phyloP scores from a whole-genome alignment of 179 eudicot species.

The Beta lomatogona region DNA sequence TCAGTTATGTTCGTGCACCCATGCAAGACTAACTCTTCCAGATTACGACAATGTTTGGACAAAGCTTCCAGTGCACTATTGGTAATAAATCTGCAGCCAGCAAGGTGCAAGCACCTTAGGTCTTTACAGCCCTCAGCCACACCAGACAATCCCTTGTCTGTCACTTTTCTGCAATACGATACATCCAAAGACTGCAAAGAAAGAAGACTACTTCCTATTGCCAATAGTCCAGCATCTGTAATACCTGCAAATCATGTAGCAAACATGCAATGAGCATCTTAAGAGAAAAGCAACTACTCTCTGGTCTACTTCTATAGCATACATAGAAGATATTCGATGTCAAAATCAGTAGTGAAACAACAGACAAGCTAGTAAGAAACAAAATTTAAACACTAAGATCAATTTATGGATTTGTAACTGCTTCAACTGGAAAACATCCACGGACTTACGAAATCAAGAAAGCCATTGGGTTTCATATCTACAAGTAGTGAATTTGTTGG shows the following conservation, averaged over 20 bases:
- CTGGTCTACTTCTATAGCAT: neutral
- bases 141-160: constrained; percentile 71
- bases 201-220: constrained; percentile 66
- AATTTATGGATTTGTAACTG: too few relatives aligned
- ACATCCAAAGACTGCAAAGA: constrained; percentile 71
- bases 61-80: constrained; percentile 55
- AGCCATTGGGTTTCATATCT: too few relatives aligned
- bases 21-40: constrained; percentile 66
- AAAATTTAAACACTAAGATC: too few relatives aligned
- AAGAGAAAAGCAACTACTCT: neutral
- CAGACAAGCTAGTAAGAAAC: too few relatives aligned
- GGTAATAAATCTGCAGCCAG: constrained; percentile 74
- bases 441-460: too few relatives aligned
- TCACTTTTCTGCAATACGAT: constrained; percentile 81
- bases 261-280: constrained; percentile 15
- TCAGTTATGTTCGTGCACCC: constrained; percentile 78
- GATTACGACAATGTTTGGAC: constrained; percentile 58
- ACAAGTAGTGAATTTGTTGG: too few relatives aligned
- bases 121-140: constrained; percentile 72
- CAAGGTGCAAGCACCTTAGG: constrained; percentile 65
- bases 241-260: constrained; percentile 53
- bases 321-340: too few relatives aligned
- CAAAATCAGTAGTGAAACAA: too few relatives aligned
- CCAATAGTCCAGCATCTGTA: constrained; percentile 70
- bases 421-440: too few relatives aligned